Evolutionary conservation across 1,284 basidiomycete genomes (phyloP), one percentile per base, ranked within the genome.

Genomic region (Puccinia coronata): DNA sequence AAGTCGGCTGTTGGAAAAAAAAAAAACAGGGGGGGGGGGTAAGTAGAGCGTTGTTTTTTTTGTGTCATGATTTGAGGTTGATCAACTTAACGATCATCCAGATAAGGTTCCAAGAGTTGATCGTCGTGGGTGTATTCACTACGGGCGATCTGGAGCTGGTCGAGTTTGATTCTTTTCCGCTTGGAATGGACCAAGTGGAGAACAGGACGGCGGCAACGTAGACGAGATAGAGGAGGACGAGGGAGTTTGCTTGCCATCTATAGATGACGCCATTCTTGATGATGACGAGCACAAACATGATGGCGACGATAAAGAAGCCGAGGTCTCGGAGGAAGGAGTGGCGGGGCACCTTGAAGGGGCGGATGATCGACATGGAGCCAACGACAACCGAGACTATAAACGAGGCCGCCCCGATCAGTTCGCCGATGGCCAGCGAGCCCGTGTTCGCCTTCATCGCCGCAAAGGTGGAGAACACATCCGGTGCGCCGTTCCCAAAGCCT

Each of bases 331-430:
- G 87, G 87, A 99, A 98, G 0, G 93, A 91, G 53, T 89, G 88
- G 0, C 89, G 90, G 43, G 92, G 89, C 23, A 98, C 94, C 83
- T 90, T 89, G 87, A 99, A 99, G 0, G 95, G 95, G 82, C 92
- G 92, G 86, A 98, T 93, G 86, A 99, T 92, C 85, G 95, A 96
- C 91, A 99, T 97, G 23, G 92, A 93, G 8, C 96, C 96, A 4
- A 67, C 95, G 55, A 99, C 95, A 84, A 96, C 95, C 2, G 94
- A 94, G 28, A 95, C 92, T 86, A 98, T 96, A 87, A 98, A 99
- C 1, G 93, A 91, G 0, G 96, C 96, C 0, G 96, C 96, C 20
- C 96, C 96, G 31, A 99, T 88, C 6, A 99, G 89, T 87, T 99
- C 96, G 53, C 96, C 96, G 71, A 99, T 91, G 0, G 96, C 96